Percentiles rank a stretch among this genome's conserved stretches.
phyloP scores from a whole-genome alignment of 768 basidiomycete species.

The Calocybe indica region DNA sequence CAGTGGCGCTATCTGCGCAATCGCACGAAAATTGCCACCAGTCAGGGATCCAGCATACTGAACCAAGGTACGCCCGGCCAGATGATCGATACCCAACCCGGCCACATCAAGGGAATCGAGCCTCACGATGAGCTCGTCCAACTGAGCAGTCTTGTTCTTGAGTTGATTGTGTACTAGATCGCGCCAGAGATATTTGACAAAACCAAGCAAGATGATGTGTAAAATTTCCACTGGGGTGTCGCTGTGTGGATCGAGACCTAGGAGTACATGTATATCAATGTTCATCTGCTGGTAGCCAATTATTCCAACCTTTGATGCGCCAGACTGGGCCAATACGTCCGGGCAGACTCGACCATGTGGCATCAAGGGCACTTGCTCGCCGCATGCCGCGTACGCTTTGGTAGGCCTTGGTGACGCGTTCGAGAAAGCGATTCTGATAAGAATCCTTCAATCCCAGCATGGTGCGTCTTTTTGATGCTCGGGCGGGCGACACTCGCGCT shows the following conservation, averaged over 20 bases:
- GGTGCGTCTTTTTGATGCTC: conserved; percentile 14
- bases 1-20: conserved; percentile 30
- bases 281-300: background rate
- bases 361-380: conserved; percentile 11
- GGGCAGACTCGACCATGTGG: conserved; percentile 8
- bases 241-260: conserved; percentile 34
- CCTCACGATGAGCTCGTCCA: background rate
- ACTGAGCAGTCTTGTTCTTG: conserved; percentile 18
- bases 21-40: conserved; percentile 25
- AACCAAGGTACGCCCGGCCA: background rate
- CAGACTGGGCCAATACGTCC: conserved; percentile 25
- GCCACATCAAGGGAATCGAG: background rate
- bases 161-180: conserved; percentile 23
- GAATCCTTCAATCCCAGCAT: conserved; percentile 27
- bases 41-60: conserved; percentile 29
- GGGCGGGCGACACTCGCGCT: conserved; percentile 12
- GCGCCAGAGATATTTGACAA: conserved; percentile 45
- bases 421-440: conserved; percentile 19
- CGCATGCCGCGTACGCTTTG: conserved; percentile 5
- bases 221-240: conserved; percentile 42
- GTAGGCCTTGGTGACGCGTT: conserved; percentile 13
- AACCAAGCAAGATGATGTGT: conserved; percentile 36
- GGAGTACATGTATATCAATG: background rate
- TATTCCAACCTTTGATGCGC: conserved; percentile 12
- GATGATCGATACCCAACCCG: background rate